These are phyloP conservation scores for Leccinum olivaceopallidum DNA, from an alignment of 768 basidiomycete species.

Conservation along the genomic window DNA sequence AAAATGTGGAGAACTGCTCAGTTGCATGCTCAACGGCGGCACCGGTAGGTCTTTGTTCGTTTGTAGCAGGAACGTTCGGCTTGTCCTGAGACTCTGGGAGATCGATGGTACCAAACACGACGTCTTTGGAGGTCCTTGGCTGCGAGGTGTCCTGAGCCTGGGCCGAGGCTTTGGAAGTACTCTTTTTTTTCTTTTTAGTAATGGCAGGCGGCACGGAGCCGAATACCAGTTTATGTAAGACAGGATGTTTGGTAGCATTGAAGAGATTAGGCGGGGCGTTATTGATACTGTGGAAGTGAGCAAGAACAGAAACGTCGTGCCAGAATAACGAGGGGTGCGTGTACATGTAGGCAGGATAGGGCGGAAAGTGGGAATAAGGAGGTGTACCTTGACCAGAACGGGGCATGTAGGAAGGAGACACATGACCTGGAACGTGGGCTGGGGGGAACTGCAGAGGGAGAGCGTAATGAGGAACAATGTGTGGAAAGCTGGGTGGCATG, in stretches of 20 bases:
- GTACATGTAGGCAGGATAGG: conserved; percentile 36
- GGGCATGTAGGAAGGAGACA: conserved; percentile 26
- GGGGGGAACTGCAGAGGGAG: conserved; percentile 17
- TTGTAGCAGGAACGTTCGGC: background rate
- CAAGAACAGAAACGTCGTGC: conserved; percentile 28
- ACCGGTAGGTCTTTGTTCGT: conserved; percentile 14
- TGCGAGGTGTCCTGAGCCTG: conserved; percentile 11
- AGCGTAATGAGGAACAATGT: conserved; percentile 18
- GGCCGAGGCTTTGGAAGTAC: conserved; percentile 4
- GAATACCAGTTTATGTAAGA: conserved; percentile 16
- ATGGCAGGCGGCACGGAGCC: conserved; percentile 18
- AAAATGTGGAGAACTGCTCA: conserved; percentile 40
- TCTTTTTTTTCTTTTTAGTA: conserved; percentile 18
- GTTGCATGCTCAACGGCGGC: conserved; percentile 16
- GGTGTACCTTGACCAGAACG: conserved; percentile 34
- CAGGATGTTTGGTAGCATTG: conserved; percentile 16
- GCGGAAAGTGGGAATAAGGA: conserved; percentile 36
- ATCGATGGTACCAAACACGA: conserved; percentile 56
- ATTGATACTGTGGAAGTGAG: conserved; percentile 17
- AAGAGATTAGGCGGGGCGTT: conserved; percentile 13
- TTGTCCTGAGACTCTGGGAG: conserved; percentile 24
- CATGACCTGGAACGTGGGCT: conserved; percentile 24
- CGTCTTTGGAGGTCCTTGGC: conserved; percentile 24
- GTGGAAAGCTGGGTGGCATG: conserved; percentile 23
- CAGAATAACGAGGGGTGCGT: conserved; percentile 42